Evolutionary conservation across 257 asterid genomes (phyloP), one percentile per base, ranked within the genome.

Genomic region (Scutellaria galericulata): DNA sequence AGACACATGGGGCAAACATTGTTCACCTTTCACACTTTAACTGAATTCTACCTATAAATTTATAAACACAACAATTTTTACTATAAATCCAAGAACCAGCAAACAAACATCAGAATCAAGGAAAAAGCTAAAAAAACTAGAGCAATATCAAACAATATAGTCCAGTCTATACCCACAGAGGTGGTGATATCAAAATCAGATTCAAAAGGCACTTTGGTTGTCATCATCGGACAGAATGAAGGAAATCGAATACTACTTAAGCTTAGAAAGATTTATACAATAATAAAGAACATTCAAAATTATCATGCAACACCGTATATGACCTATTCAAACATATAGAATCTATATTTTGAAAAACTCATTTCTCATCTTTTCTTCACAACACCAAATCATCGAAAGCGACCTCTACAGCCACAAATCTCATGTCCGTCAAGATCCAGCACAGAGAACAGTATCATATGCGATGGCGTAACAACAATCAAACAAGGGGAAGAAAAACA

Each of bases 351-450:
- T 14, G 44, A 8, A 22, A 24, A 44, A 56, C 8, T 14, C 18
- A 70, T 47, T 37, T 58, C 3, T 1, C 35, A 24, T 31, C 35
- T 68, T 54, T 46, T 7, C 68, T 46, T 27, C 60, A 35, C 11
- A 18, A 44, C 10, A 68, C 15, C 47, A 46, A 13, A 65, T 9
- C 37, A 15, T 37, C 39, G 18, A 53, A 7, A 45, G 6, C 31
- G 3, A 65, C 18, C 40, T 64, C 45, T 14, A 74, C 35, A 74
- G 27, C 22, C 39, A 7, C 1, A 51, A 42, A 64, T 64, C 41
- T 15, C 13, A 35, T 10, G 61, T 14, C 56, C 9, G 65, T 53
- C 51, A 48, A 45, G 45, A 74, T 54, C 46, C 63, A 60, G 7
- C 18, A 22, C 48, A 52, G 35, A 12, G n/a, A 48, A 61, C 44